Conservation (phyloP, 2,329 filamentous ascomycete genomes). For the Dryadomyces quercivorus region DNA sequence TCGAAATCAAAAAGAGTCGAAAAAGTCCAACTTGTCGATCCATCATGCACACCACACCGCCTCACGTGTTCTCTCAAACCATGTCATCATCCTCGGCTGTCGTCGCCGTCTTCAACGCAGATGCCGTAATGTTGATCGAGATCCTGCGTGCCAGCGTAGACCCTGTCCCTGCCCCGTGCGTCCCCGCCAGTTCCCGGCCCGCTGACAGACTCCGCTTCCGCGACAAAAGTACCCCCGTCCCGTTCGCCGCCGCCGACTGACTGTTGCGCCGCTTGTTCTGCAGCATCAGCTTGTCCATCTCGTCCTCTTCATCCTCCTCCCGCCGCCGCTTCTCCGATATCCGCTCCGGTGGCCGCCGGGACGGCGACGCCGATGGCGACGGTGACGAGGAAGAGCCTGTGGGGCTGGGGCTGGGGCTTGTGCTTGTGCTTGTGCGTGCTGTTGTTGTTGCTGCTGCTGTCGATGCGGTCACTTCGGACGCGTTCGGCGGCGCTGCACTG, state of each 20-base stretch:
- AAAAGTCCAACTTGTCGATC: no score
- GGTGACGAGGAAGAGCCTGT: no score
- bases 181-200: not conserved
- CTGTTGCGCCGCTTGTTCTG: conserved; percentile 50
- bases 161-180: not conserved
- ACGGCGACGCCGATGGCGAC: not conserved
- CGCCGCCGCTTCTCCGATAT: conserved; percentile 80
- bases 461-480: not conserved
- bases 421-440: no score
- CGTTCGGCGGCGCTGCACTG: not conserved
- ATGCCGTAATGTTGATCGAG: conserved; percentile 11
- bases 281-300: conserved; percentile 69
- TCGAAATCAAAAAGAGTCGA: no score
- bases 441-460: conserved; percentile 25
- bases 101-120: conserved; percentile 6
- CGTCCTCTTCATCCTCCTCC: conserved; percentile 89
- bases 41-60: not conserved
- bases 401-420: no score
- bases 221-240: conserved; percentile 22
- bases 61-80: not conserved
- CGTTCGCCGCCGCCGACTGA: conserved; percentile 26
- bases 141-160: conserved; percentile 4
- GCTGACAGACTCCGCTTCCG: conserved; percentile 29
- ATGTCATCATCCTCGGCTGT: conserved; percentile 6
- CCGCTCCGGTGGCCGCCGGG: conserved; percentile 52